Conservation (phyloP, 2,329 filamentous ascomycete species). For the Anthostomella pinea region DNA sequence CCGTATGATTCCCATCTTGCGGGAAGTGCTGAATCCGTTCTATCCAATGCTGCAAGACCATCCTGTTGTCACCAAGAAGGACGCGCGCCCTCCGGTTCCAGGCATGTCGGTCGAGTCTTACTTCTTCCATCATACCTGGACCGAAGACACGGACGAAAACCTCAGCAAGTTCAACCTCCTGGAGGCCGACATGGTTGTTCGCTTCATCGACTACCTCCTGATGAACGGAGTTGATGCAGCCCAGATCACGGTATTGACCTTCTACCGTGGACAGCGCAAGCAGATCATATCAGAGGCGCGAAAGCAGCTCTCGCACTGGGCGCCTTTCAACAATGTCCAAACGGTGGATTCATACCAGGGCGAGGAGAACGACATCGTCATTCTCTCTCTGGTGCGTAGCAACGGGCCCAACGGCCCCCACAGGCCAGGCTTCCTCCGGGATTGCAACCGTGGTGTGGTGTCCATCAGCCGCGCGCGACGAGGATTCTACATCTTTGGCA, state of each 20-base stretch:
- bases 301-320: slow-evolving; percentile 25
- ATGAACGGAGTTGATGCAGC: slow-evolving; percentile 58
- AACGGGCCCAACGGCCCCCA: slow-evolving; percentile 42
- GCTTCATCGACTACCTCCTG: slow-evolving; percentile 69
- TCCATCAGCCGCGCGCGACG: slow-evolving; percentile 67
- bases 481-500: slow-evolving; percentile 84
- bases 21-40: slow-evolving; percentile 44
- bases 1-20: slow-evolving; percentile 48
- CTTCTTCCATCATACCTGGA: slow-evolving; percentile 57
- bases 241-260: slow-evolving; percentile 78
- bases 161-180: slow-evolving; percentile 65
- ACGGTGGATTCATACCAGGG: slow-evolving; percentile 91
- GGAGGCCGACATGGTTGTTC: slow-evolving; percentile 75
- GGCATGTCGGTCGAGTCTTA: slow-evolving; percentile 42
- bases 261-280: slow-evolving; percentile 82
- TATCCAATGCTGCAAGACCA: slow-evolving; percentile 47
- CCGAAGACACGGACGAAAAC: slow-evolving; percentile 61
- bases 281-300: slow-evolving; percentile 52
- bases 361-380: slow-evolving; percentile 81
- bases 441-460: slow-evolving; percentile 57
- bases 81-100: slow-evolving; percentile 38
- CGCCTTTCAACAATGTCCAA: slow-evolving; percentile 55
- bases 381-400: slow-evolving; percentile 78
- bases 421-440: slow-evolving; percentile 69
- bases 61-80: slow-evolving; percentile 33